These are phyloP conservation scores for Colletotrichum magnum DNA, from an alignment of 2,329 filamentous ascomycete genomes.

Conservation along the genomic window DNA sequence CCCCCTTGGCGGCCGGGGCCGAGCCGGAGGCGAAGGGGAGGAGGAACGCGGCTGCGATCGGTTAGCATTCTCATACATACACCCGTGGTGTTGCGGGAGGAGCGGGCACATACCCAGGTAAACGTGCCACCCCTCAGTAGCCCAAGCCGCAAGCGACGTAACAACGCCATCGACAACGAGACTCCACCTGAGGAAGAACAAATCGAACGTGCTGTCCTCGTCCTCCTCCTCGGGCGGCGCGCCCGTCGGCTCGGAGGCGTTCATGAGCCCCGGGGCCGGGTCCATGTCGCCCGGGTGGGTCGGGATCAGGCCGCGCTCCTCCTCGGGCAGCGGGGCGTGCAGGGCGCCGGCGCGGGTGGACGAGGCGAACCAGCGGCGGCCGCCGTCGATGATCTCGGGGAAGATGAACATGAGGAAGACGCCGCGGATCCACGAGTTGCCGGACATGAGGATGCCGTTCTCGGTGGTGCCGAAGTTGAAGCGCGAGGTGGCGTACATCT, in stretches of 20 bases:
- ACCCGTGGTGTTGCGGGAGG: background rate
- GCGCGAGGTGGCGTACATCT: conserved; percentile 70
- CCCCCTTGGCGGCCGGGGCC: conserved; percentile 78
- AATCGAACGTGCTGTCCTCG: conserved; percentile 72
- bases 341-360: conserved; percentile 34
- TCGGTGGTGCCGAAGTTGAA: conserved; percentile 69
- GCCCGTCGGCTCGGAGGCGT: conserved; percentile 60
- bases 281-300: conserved; percentile 58
- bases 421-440: conserved; percentile 67
- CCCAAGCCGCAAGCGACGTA: conserved; percentile 74
- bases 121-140: conserved; percentile 76
- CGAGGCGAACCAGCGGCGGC: conserved; percentile 53
- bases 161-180: conserved; percentile 75
- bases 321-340: conserved; percentile 23
- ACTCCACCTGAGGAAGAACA: conserved; percentile 77
- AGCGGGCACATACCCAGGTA: conserved; percentile 65
- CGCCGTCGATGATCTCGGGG: conserved; percentile 65
- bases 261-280: conserved; percentile 55
- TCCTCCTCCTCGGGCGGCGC: conserved; percentile 52
- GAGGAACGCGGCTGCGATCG: conserved; percentile 67
- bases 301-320: conserved; percentile 47
- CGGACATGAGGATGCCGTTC: conserved; percentile 71
- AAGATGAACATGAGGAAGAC: conserved; percentile 69
- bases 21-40: conserved; percentile 79
- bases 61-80: background rate